Base-by-base conservation (phyloP, 805 yeast species). In the Spathaspora gorwiae region DNA sequence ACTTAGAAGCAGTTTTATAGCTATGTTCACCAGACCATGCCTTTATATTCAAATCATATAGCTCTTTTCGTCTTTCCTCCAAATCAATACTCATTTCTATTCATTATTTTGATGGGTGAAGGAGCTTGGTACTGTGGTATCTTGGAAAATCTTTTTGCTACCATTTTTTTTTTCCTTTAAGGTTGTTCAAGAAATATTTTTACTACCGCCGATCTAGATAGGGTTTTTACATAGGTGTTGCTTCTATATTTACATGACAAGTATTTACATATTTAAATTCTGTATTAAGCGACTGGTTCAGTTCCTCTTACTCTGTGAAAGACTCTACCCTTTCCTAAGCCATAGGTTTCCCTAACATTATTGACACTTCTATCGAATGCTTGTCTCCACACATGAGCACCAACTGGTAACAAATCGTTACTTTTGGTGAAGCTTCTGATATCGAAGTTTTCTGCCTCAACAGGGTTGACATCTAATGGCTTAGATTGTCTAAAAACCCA, bases 351-450 rank as follows among this genome's bases (percentile, higher is more conserved):
- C 64, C 98, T 81, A 26, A 90, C 83, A 3, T 60, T 62, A 29
- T 75, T 75, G 37, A 87, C 85, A 54, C 83, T 79, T 55, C 87
- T 70, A 65, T 94, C 98, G 81, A 84, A 92, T 36, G 66, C 71
- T 53, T 84, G 81, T 75, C 98, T 82, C 92, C 95, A 92, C 39
- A 88, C 75, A 62, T 89, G 95, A 1, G 95, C 97, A 26, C 98
- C 97, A 40, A 90, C 80, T 1, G 97, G 80, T n/a, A 70, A 68
- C 53, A 94, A 75, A 4, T 71, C 61, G 62, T 86, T 61, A 3
- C 64, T 50, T 3, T 65, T 71, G 12, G 73, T 86, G 62, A 89
- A 90, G 6, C 59, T 55, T 61, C 98, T 80, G 50, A 92, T 82
- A 56, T 88, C 79, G 59, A 92, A 92, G 45, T 69, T 61, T 10